Base-by-base conservation (phyloP, 2,329 filamentous ascomycete species). In the Talaromyces sp. region DNA sequence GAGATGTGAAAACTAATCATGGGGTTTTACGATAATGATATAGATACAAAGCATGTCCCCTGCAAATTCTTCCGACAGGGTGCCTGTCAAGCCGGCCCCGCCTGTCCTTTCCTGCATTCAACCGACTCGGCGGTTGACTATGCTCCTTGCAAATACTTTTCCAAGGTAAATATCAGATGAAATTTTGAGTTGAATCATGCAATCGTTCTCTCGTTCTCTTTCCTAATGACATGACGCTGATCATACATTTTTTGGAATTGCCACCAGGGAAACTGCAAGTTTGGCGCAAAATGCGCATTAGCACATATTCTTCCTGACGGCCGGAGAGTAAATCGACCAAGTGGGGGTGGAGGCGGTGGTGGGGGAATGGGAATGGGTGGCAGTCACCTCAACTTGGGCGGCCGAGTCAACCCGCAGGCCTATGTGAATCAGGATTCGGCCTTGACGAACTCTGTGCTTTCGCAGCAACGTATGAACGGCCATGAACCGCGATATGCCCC, bases 51-150 rank as follows among this genome's bases (percentile, higher is more conserved):
- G 57, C 94, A 97, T 78, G 94, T 99, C 40, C 94, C 94, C 35
- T 99, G 94, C 88, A 97, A 97, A 82, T 99, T 99, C 88, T 99
- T 94, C 76, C 87, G 91, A 49, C 91, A 96, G 78, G 92, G 93
- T 72, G 87, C 91, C 67, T 99, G 94, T 75, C 93, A 97, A 82
- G 94, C 94, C 52, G 94, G 94, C 65, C 90, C 89, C 72, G 91
- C 92, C 61, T 99, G 94, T 78, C 94, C 94, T 36, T 99, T 97
- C 76, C 90, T 91, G 66, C 94, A 99, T 77, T 93, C 95, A 60
- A 86, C 94, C 60, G 90, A 94, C 70, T 83, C 86, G 27, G 85
- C 91, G 36, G 84, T 89, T 47, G 91, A 97, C 72, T 92, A 89
- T 57, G 86, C 95, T 61, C 85, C 85, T 11, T 99, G 94, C 86